phyloP scores from a whole-genome alignment of 371 early-diverging fungal genomes.

The Mucor mucedo region DNA sequence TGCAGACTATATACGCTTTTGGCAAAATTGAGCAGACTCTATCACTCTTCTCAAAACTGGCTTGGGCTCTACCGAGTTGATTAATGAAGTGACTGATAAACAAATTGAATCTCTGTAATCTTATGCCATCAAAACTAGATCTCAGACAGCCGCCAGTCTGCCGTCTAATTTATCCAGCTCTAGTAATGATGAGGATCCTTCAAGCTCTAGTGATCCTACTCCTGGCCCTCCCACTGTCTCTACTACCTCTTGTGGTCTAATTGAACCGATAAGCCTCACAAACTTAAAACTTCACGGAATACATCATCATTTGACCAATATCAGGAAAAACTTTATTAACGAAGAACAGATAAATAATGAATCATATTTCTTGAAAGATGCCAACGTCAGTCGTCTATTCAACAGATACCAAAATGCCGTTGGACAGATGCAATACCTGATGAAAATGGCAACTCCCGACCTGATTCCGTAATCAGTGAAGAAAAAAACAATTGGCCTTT shows the following conservation, averaged over 20 bases:
- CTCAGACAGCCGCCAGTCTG: constrained; percentile 12
- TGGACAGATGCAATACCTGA: neutral
- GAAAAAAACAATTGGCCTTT: no score
- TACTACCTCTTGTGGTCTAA: no score
- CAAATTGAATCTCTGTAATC: constrained; percentile 17
- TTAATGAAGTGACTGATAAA: constrained; percentile 12
- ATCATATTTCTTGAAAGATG: no score
- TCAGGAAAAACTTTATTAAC: neutral
- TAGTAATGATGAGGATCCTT: neutral
- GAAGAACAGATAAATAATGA: no score
- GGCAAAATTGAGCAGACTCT: neutral
- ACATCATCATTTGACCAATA: no score
- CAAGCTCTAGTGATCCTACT: neutral
- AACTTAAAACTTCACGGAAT: no score
- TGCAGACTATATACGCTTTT: constrained; percentile 26
- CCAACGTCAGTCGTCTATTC: no score
- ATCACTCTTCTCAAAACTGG: constrained; percentile 19
- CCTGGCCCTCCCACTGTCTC: no score
- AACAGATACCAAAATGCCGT: no score
- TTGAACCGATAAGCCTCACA: no score
- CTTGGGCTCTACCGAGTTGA: constrained; percentile 14
- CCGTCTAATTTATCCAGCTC: neutral
- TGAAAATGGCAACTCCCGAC: neutral
- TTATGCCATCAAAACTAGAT: constrained; percentile 4
- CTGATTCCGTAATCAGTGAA: neutral